A percentile compares a stretch with the other conserved stretches of the same genome.
Evolutionary conservation across 1,284 basidiomycete genomes (phyloP).

Genomic region (Trichosporon faecale): DNA sequence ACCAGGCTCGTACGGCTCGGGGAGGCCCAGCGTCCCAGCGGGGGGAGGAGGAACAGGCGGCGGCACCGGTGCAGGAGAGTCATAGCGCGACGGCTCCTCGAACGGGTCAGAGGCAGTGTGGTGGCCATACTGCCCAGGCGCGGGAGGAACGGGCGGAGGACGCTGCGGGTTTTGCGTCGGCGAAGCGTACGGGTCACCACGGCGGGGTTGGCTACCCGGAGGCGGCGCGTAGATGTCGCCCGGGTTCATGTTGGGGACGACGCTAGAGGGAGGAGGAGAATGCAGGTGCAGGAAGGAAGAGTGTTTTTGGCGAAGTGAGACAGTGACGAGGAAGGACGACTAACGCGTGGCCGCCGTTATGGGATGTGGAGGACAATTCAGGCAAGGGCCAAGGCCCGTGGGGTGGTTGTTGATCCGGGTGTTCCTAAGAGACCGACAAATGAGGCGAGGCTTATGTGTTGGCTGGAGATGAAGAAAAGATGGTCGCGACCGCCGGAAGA

Average conservation of each 20-base stretch:
- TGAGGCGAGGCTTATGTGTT: not conserved
- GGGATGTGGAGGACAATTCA: not conserved
- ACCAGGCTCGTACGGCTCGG: conserved; percentile 1
- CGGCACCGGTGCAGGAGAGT: not conserved
- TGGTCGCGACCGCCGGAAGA: not conserved
- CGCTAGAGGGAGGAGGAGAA: not conserved
- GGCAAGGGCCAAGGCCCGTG: not conserved
- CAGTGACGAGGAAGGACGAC: not conserved
- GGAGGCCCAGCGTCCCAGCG: not conserved
- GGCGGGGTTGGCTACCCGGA: not conserved
- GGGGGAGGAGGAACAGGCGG: conserved; percentile 8
- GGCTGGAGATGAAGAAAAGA: not conserved
- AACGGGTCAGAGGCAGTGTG: conserved; percentile 15
- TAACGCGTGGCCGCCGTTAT: not conserved
- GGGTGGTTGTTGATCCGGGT: not conserved
- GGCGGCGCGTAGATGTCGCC: conserved; percentile 19
- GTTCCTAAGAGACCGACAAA: not conserved
- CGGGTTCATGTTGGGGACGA: conserved; percentile 17
- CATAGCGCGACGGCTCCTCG: conserved; percentile 12
- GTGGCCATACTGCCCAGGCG: not conserved
- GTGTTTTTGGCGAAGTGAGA: not conserved
- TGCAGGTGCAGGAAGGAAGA: too few species aligned
- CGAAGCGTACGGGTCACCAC: conserved; percentile 12
- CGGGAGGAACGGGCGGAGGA: conserved; percentile 2
- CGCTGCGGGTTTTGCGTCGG: conserved; percentile 4